Evolutionary conservation across 805 yeast species (phyloP), one percentile per base, ranked within the genome.

Genomic region (Wickerhamiella kurtzmanii): DNA sequence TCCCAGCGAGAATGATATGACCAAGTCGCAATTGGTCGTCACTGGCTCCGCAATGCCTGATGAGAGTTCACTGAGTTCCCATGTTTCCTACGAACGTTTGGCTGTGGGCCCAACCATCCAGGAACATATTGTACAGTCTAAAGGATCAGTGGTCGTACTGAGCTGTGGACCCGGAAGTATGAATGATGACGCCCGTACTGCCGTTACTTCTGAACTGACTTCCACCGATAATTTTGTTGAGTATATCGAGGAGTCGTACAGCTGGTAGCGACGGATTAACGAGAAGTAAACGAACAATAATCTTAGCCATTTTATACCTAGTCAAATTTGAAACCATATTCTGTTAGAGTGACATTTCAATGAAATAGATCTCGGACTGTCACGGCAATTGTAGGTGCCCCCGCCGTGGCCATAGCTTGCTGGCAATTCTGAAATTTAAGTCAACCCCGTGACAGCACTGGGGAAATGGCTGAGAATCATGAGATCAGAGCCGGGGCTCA

Each of bases 221-320:
- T 51, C 61, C 22, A 62, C 69, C 20, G 61, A 64, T 2, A 66
- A 71, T 43, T 66, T 80, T 44, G 70, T 82, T n/a, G 85, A 80
- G 48, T 76, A 75, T 56, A 75, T 68, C 58, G 92, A 83, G 58
- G 86, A 81, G 59, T 64, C 79, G 41, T 85, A 80, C 63, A 68
- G 72, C 13, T 82, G 89, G 89, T 76, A 15, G 35, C 11, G 15
- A 32, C 15, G 15, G 15, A 32, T 11, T 11, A 11, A 32, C 15
- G 13, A 32, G 11, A 36, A 25, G 32, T 11, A 25, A 25, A 25
- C 32, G 32, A 6, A 25, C 32, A 25, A 25, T 25, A 25, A 25
- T 25, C 11, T 25, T 25, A 25, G 32, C 32, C 32, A 25, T 25
- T 25, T n/a, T n/a, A n/a, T n/a, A n/a, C n/a, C n/a, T n/a, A n/a